A percentile compares a stretch with the other conserved stretches of the same genome.
Conservation (phyloP, 1,284 basidiomycete species). For the Ustilago trichophora region DNA sequence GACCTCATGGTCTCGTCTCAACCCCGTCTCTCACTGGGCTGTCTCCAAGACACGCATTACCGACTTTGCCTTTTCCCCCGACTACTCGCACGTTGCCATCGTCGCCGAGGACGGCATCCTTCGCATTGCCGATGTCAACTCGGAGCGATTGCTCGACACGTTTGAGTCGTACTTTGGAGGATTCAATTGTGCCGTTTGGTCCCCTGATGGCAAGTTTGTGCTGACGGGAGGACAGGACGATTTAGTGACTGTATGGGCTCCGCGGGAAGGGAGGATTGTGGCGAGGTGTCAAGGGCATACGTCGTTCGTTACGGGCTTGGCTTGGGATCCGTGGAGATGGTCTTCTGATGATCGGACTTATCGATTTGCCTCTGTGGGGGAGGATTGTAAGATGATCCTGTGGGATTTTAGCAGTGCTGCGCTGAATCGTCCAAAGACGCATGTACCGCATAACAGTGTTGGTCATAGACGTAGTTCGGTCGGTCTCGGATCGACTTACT, state of each 20-base stretch:
- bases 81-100: constrained; percentile 52
- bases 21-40: constrained; percentile 61
- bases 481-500: constrained; percentile 42
- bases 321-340: constrained; percentile 79
- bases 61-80: constrained; percentile 61
- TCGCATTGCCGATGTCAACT: constrained; percentile 55
- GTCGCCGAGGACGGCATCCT: constrained; percentile 57
- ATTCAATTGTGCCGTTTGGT: constrained; percentile 88
- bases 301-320: constrained; percentile 86
- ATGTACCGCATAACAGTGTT: constrained; percentile 16
- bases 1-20: constrained; percentile 40
- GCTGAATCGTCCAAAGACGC: constrained; percentile 47
- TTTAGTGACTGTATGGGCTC: constrained; percentile 74
- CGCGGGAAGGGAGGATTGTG: constrained; percentile 72
- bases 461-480: constrained; percentile 19
- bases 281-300: constrained; percentile 96
- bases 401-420: constrained; percentile 61
- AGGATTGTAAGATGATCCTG: constrained; percentile 60
- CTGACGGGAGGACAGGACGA: constrained; percentile 92
- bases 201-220: constrained; percentile 91
- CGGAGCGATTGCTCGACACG: constrained; percentile 51
- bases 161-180: constrained; percentile 63
- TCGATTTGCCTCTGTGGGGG: constrained; percentile 60
- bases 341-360: constrained; percentile 70
- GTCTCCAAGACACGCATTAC: constrained; percentile 42